These are phyloP conservation scores for Acer yangbiense DNA, from an alignment of 345 rosid genomes.

Conservation along the genomic window DNA sequence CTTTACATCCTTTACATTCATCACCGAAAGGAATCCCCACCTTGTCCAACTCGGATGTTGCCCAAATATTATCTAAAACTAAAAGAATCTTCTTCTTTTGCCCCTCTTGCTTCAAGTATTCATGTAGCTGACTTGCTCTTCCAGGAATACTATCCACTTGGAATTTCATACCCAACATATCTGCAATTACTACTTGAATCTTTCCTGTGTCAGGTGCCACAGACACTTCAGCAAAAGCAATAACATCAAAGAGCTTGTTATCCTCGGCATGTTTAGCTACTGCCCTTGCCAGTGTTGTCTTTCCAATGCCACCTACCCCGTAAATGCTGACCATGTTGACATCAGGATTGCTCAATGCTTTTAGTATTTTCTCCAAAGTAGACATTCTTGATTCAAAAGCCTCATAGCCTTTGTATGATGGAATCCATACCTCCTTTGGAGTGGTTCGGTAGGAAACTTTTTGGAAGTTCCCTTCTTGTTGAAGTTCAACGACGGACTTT, in stretches of 20 bases:
- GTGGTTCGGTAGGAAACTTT: no score
- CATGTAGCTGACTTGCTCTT: neutral
- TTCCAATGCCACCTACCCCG: no score
- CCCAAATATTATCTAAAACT: slow-evolving; percentile 37
- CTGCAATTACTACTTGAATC: slow-evolving; percentile 24
- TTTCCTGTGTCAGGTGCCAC: neutral
- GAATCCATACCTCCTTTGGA: no score
- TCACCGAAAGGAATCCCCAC: slow-evolving; percentile 34
- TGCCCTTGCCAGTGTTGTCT: neutral
- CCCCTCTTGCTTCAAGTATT: slow-evolving; percentile 9
- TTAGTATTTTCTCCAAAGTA: no score
- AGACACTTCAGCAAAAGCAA: slow-evolving; percentile 14
- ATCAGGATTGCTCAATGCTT: no score
- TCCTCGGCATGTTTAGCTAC: neutral
- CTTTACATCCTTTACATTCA: slow-evolving; percentile 24
- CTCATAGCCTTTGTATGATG: no score
- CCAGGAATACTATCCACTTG: neutral
- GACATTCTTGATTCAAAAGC: no score
- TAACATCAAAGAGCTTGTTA: slow-evolving; percentile 7
- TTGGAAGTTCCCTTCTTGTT: no score
- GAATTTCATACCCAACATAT: neutral
- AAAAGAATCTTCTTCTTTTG: slow-evolving; percentile 19
- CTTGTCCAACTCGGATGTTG: slow-evolving; percentile 3
- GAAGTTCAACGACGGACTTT: no score
- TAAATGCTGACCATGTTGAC: no score